Evolutionary conservation across 2,329 filamentous ascomycete genomes (phyloP), one percentile per base, ranked within the genome.

Genomic region (Nemania bipapillata): DNA sequence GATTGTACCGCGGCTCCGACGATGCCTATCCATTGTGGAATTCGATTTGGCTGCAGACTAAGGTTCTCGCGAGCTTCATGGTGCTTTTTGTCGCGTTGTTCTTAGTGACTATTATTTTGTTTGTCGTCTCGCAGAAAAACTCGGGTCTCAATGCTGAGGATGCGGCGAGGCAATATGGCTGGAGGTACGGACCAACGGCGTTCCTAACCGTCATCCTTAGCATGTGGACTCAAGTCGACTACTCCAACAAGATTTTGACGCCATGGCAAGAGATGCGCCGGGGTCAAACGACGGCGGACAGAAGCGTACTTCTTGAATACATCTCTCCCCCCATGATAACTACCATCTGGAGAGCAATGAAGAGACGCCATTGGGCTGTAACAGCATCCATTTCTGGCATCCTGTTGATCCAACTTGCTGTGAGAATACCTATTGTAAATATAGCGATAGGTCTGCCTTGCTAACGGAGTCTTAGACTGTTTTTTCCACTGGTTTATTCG

Each of bases 171-270:
- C 50, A 71, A 47, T 71, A 69, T 17, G 66, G 63, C 26, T 71
- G 66, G 69, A 53, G 61, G 52, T 71, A 69, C 9, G 62, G 69
- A 47, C 69, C 69, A 54, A 71, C 69, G 15, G 66, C 69, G 0
- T 56, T 71, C 12, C 49, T 71, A 22, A 69, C 66, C 20, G 47
- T 71, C 35, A 7, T 69, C n/a, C 63, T 69, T 15, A 67, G 62
- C 53, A 37, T 71, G 52, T 71, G 66, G 66, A 30, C n/a, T 30
- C 66, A 69, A 56, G 55, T 71, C 8, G 69, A 71, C 53, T 69
- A 61, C 49, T 52, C 62, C 6, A 66, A 58, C 26, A 69, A 61
- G 57, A 66, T 66, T n/a, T 42, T 69, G 2, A 66, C 45, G n/a
- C 69, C 69, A 22, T 69, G 69, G 69, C 17, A 59, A 52, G 63